Base-by-base conservation (phyloP, 495 filamentous ascomycete genomes). In the Penicillium egyptiacum region DNA sequence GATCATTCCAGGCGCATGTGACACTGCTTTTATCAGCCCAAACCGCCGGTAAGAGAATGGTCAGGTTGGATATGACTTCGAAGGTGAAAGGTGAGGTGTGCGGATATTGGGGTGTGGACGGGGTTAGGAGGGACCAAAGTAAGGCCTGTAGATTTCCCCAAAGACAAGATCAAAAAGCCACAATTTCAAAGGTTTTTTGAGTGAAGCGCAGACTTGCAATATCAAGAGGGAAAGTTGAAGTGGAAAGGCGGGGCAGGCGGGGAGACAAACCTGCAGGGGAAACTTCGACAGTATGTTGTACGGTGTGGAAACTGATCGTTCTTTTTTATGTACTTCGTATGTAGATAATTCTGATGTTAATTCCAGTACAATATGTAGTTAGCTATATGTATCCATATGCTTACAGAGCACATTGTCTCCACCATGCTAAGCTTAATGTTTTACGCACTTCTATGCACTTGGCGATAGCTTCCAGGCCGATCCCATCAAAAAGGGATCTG, bases 221-320 rank as follows among this genome's bases (percentile, higher is more conserved):
- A 48, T 48, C 28, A 51, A 49, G 12, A 3, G 53, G 19, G 26
- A 20, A 43, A 53, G 25, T 23, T 4, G 33, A 37, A 45, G 47
- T 44, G 30, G 17, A 44, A 56, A 46, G 48, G 65, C 62, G 65
- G 65, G 65, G 65, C 62, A 65, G 53, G 64, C 58, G 61, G 64
- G 64, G 64, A 59, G 42, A 22, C 17, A 47, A 28, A 22, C 25
- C 35, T 57, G 54, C 35, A 59, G 43, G 28, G 42, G 14, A 57
- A 33, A 16, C 14, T 14, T 26, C 19, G 6, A 16, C 17, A 28
- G 8, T 28, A 28, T 28, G 28, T 22, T 33, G 26, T 11, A 33
- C 19, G 31, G 8, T 26, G 9, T 28, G 14, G 44, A 47, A 23
- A n/a, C 25, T 19, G 30, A 12, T 9, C 30, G 5, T 10, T 28